Base-by-base conservation (phyloP, 768 basidiomycete genomes). In the Lactifluus echinatus region DNA sequence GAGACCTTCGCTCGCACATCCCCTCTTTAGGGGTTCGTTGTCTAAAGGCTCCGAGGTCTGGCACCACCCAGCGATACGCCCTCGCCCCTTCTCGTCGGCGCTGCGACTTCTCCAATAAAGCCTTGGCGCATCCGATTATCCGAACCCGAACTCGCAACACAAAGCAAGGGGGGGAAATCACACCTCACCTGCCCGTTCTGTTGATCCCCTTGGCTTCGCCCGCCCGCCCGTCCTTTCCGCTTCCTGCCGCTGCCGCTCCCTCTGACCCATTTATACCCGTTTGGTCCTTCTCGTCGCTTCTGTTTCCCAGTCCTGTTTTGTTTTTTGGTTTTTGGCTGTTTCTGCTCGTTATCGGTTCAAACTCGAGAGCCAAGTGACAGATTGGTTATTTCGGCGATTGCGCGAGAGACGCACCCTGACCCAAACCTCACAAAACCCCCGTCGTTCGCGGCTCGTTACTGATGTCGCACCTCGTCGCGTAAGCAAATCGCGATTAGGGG, bases 101-200 rank as follows among this genome's bases (percentile, higher is more conserved):
- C 40, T 42, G 19, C 55, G 12, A 40, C 54, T 55, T 55, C 46
- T 55, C 28, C n/a, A 24, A 19, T 12, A 19, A 34, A 49, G 34
- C 29, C n/a, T 48, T 54, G 40, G 47, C 47, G 19, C 24, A 59
- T 59, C 57, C 42, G 57, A 59, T 59, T 55, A 50, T 59, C 57
- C 57, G 40, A 53, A 58, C 51, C 8, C 33, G 28, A 31, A 23
- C 44, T 21, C 21, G 36, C n/a, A 37, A 37, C n/a, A 37, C 36
- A 37, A 37, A 14, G n/a, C 36, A 37, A 29, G n/a, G n/a, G n/a
- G n/a, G n/a, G n/a, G n/a, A n/a, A n/a, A 44, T 50, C 53, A 36
- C 31, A 8, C 23, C 19, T 8, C 10, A n/a, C 17, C 10, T 42
- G 12, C 55, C 50, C 36, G 17, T 57, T 57, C 44, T 17, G 50